A percentile compares a stretch with the other conserved stretches of the same genome.
These are phyloP conservation scores for Saccharum hybrid DNA, from an alignment of 202 grass and related monocot genomes.

Conservation along the genomic window DNA sequence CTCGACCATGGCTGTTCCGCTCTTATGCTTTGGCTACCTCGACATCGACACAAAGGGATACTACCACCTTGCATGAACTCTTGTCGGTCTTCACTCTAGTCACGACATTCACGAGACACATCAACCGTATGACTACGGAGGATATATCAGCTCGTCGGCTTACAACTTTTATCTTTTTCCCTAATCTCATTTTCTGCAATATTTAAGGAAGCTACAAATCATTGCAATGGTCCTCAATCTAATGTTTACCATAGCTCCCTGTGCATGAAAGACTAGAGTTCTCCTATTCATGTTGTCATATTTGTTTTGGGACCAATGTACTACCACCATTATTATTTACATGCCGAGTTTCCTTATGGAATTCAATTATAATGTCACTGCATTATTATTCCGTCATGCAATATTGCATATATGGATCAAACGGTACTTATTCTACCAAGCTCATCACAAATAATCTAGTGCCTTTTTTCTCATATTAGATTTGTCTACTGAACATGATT, in stretches of 20 bases:
- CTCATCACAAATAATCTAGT: background rate
- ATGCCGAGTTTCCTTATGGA: background rate
- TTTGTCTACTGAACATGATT: background rate
- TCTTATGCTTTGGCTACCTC: too few species aligned
- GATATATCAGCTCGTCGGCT: background rate
- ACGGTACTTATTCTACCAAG: background rate
- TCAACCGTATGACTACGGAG: too few species aligned
- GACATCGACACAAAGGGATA: too few species aligned
- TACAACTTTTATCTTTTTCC: background rate
- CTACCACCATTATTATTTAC: background rate
- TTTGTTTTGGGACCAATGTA: constrained; percentile 19
- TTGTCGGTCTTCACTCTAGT: too few species aligned
- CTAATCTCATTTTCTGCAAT: background rate
- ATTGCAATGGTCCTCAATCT: constrained; percentile 7
- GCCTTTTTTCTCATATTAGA: background rate
- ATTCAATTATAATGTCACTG: background rate
- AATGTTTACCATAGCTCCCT: background rate
- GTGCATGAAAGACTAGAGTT: background rate
- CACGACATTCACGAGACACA: too few species aligned
- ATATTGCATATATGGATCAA: background rate
- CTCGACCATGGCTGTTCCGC: background rate
- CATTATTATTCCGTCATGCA: background rate
- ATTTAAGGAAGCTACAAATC: background rate
- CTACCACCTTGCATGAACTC: too few species aligned
- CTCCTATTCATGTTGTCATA: background rate